These are phyloP conservation scores for Paraglomus occultum DNA, from an alignment of 192 early-diverging fungal species.

Conservation along the genomic window DNA sequence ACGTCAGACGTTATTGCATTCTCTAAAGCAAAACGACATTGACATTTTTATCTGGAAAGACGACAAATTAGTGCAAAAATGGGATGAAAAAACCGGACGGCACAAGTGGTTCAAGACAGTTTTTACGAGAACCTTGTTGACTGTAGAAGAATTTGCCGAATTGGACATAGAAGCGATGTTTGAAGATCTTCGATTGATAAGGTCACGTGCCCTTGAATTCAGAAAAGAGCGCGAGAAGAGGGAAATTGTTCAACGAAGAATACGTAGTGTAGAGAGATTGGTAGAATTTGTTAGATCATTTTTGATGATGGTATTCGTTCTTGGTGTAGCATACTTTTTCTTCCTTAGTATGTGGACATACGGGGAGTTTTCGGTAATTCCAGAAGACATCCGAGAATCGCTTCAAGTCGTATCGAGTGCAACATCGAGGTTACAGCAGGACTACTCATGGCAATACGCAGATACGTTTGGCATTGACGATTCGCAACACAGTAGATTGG, in stretches of 20 bases:
- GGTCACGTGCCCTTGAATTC: slow-evolving; percentile 17
- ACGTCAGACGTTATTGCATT: neutral
- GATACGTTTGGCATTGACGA: too few relatives aligned
- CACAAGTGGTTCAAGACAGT: slow-evolving; percentile 6
- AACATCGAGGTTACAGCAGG: too few relatives aligned
- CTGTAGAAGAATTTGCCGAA: neutral
- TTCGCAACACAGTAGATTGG: too few relatives aligned
- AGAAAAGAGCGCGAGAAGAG: slow-evolving; percentile 12
- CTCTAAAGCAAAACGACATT: slow-evolving; percentile 13
- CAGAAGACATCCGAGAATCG: slow-evolving; percentile 1
- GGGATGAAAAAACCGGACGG: neutral
- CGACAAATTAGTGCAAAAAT: slow-evolving; percentile 10
- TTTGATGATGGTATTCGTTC: neutral
- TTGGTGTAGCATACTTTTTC: slow-evolving; percentile 8
- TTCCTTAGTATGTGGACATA: slow-evolving; percentile 4
- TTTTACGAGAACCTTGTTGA: slow-evolving; percentile 20
- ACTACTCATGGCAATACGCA: too few relatives aligned
- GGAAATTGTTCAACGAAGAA: neutral
- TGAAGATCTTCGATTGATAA: slow-evolving; percentile 20
- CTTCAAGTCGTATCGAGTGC: slow-evolving; percentile 16
- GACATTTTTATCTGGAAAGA: slow-evolving; percentile 26
- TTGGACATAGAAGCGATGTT: neutral
- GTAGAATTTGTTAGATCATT: neutral
- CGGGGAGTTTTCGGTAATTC: slow-evolving; percentile 19
- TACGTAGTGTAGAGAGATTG: neutral